Percentiles rank a stretch among this genome's conserved stretches.
phyloP scores from a whole-genome alignment of 495 filamentous ascomycete species.

The Talaromyces liani region DNA sequence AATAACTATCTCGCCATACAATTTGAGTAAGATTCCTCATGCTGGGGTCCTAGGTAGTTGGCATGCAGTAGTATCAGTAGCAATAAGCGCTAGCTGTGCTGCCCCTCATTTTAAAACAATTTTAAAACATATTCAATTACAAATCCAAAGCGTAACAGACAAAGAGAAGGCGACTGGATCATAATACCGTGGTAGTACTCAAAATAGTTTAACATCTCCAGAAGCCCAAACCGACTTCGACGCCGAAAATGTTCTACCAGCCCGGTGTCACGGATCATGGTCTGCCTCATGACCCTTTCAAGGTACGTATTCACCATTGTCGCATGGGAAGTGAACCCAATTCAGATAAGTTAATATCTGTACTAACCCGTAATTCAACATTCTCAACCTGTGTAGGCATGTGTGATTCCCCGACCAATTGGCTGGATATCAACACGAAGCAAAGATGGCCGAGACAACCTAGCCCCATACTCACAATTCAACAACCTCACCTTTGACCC shows the following conservation, averaged over 20 bases:
- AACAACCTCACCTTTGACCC: conserved; percentile 56
- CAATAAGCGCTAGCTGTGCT: neutral
- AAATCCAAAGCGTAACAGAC: neutral
- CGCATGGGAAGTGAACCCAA: neutral
- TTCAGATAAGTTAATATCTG: neutral
- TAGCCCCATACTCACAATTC: conserved; percentile 53
- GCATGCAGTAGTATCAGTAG: neutral
- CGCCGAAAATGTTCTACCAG: conserved; percentile 24
- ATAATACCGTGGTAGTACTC: no score
- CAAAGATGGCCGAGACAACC: conserved; percentile 30
- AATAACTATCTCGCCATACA: neutral
- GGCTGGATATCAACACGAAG: conserved; percentile 39
- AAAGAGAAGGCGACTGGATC: neutral
- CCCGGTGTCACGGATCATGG: conserved; percentile 27
- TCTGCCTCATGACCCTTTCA: conserved; percentile 37
- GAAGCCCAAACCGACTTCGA: neutral
- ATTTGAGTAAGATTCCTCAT: neutral
- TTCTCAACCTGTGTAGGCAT: conserved; percentile 18
- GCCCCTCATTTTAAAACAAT: neutral
- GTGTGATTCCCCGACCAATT: conserved; percentile 36
- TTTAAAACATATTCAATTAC: neutral
- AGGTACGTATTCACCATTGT: conserved; percentile 14
- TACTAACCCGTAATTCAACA: neutral
- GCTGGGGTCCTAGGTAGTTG: neutral
- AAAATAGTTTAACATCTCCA: neutral